Percentiles rank a stretch among this genome's conserved stretches.
phyloP scores from a whole-genome alignment of 352 stramenopile genomes.

The Phytopythium chamaehyphon region DNA sequence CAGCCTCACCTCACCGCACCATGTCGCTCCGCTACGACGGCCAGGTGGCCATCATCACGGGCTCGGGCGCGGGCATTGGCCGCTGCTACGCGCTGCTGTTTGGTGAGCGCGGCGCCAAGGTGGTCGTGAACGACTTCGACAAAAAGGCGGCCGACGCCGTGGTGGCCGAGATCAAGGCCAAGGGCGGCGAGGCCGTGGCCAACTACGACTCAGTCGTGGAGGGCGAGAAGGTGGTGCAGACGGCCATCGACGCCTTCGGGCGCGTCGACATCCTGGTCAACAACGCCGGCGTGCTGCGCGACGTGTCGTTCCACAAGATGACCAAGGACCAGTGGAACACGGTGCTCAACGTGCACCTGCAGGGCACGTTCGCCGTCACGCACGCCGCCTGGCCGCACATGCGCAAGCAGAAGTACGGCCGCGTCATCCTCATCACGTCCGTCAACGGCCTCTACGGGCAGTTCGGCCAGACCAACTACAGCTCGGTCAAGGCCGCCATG shows the following conservation, averaged over 20 bases:
- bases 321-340: slow-evolving; percentile 85
- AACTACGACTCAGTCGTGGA: slow-evolving; percentile 87
- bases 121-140: slow-evolving; percentile 82
- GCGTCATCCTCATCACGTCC: slow-evolving; percentile 85
- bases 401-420: slow-evolving; percentile 87
- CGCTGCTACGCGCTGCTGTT: slow-evolving; percentile 75
- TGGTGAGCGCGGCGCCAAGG: slow-evolving; percentile 71
- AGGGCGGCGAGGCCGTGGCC: slow-evolving; percentile 64
- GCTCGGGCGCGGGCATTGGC: slow-evolving; percentile 66
- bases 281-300: slow-evolving; percentile 94
- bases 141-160: slow-evolving; percentile 64
- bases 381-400: slow-evolving; percentile 87
- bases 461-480: slow-evolving; percentile 91
- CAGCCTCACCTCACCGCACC: background rate
- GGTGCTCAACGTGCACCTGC: slow-evolving; percentile 79
- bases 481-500: slow-evolving; percentile 88
- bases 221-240: slow-evolving; percentile 77
- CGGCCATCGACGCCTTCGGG: slow-evolving; percentile 61
- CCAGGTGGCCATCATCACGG: slow-evolving; percentile 77
- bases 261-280: slow-evolving; percentile 86
- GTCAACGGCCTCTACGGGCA: slow-evolving; percentile 88
- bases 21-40: slow-evolving; percentile 72
- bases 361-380: slow-evolving; percentile 80
- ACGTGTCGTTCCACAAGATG: slow-evolving; percentile 90
- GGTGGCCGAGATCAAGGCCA: slow-evolving; percentile 74